phyloP scores from a whole-genome alignment of 2,329 filamentous ascomycete genomes.

The Aureobasidium sp. region DNA sequence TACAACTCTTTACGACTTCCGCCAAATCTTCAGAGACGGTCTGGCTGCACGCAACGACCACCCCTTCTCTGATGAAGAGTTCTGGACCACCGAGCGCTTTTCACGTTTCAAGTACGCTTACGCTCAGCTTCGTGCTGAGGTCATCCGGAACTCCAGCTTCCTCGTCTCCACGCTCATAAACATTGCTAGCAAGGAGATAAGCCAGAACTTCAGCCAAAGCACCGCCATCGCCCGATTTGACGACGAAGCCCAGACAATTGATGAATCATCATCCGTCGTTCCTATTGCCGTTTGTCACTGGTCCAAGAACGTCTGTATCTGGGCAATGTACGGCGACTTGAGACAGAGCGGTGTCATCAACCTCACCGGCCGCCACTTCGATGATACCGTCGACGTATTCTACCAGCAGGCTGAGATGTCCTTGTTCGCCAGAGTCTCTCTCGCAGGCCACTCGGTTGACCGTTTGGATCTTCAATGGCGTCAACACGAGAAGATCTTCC shows the following conservation, averaged over 20 bases:
- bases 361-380: background rate
- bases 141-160: background rate
- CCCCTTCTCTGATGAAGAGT: background rate
- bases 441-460: background rate
- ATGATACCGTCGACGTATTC: conserved; percentile 2
- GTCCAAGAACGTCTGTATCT: background rate
- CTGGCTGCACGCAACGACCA: background rate
- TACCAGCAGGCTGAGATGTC: background rate
- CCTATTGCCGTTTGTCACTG: background rate
- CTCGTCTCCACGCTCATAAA: background rate
- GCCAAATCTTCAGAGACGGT: background rate
- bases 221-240: too few relatives aligned
- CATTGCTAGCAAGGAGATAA: background rate
- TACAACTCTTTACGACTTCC: background rate
- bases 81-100: background rate
- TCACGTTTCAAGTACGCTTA: background rate
- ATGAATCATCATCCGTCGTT: background rate
- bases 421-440: background rate
- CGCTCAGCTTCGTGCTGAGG: background rate
- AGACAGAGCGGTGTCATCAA: background rate
- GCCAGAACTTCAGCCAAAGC: background rate
- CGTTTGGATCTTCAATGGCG: background rate
- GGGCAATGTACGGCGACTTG: background rate
- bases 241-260: too few relatives aligned
- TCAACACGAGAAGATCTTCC: background rate